Conservation (phyloP, 805 yeast species). For the Isabelozyma gotoi region DNA sequence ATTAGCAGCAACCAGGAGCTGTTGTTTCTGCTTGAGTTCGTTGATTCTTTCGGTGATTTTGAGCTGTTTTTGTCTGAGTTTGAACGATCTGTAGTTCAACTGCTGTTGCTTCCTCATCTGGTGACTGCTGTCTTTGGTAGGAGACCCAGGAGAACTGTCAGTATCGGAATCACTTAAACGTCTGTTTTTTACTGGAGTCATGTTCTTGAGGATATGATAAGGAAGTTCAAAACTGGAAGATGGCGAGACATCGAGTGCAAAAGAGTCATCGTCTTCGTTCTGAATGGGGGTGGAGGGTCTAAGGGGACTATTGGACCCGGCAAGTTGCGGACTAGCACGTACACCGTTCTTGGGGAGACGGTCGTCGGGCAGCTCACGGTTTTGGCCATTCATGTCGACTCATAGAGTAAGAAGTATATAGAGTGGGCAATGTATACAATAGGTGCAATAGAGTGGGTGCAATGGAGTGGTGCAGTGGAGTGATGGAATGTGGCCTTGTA, state of each 20-base stretch:
- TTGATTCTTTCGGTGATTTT: constrained; percentile 7
- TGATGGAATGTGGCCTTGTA: too few relatives aligned
- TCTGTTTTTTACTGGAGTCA: constrained; percentile 6
- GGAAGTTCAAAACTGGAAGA: constrained; percentile 2
- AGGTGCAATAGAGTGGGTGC: too few relatives aligned
- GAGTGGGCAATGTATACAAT: not conserved
- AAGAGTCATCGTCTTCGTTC: not conserved
- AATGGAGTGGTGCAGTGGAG: too few relatives aligned
- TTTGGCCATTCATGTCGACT: not conserved
- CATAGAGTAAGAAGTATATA: not conserved
- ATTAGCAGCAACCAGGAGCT: constrained; percentile 3
- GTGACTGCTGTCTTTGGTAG: constrained; percentile 1
- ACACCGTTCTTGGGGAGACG: constrained; percentile 2
- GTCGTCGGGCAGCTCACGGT: not conserved
- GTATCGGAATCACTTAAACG: not conserved
- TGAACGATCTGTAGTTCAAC: constrained; percentile 4
- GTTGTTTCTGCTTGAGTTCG: constrained; percentile 2
- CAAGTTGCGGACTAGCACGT: too few relatives aligned
- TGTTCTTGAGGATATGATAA: constrained; percentile 7
- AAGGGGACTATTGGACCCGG: not conserved
- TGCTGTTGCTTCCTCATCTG: constrained; percentile 7
- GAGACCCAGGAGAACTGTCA: not conserved
- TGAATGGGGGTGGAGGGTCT: not conserved
- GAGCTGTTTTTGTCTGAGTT: constrained; percentile 5
- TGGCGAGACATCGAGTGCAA: too few relatives aligned